Conservation (phyloP, 2,329 filamentous ascomycete genomes). For the Trichoderma brevicompactum region DNA sequence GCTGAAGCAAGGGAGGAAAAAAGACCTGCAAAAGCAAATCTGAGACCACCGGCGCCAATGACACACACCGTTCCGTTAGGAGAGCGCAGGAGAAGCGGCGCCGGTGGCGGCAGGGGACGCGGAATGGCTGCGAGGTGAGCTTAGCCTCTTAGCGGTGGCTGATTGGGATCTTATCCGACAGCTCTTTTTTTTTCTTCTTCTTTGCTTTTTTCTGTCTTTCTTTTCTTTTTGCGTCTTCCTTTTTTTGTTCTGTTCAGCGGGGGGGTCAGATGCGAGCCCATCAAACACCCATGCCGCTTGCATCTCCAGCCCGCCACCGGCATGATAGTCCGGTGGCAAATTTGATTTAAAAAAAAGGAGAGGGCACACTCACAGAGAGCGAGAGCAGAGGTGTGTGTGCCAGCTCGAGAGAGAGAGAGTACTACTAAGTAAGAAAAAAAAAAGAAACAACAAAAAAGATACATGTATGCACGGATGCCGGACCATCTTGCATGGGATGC, state of each 20-base stretch:
- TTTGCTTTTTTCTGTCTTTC: not conserved
- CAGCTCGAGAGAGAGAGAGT: too few relatives aligned
- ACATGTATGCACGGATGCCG: slow-evolving; percentile 7
- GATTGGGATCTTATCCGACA: slow-evolving; percentile 20
- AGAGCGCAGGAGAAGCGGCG: not conserved
- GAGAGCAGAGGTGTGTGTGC: too few relatives aligned
- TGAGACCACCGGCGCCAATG: slow-evolving; percentile 13
- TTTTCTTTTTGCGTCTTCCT: not conserved
- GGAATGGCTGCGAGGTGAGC: slow-evolving; percentile 4
- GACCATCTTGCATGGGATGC: slow-evolving; percentile 1
- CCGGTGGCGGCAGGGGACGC: not conserved
- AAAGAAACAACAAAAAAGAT: too few relatives aligned
- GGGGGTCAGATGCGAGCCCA: slow-evolving; percentile 3
- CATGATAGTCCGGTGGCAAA: slow-evolving; percentile 18
- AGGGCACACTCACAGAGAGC: not conserved
- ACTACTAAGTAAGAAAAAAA: too few relatives aligned
- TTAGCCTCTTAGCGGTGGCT: not conserved
- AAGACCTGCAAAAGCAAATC: not conserved
- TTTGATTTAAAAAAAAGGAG: slow-evolving; percentile 11
- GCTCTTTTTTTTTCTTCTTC: not conserved
- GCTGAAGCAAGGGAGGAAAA: slow-evolving; percentile 20
- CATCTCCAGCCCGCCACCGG: not conserved
- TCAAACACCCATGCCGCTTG: slow-evolving; percentile 3
- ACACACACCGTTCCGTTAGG: slow-evolving; percentile 11
- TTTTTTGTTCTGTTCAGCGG: not conserved